Percentiles rank a stretch among this genome's conserved stretches.
phyloP scores from a whole-genome alignment of 148 eudicot genomes.

The Rhododendron molle region DNA sequence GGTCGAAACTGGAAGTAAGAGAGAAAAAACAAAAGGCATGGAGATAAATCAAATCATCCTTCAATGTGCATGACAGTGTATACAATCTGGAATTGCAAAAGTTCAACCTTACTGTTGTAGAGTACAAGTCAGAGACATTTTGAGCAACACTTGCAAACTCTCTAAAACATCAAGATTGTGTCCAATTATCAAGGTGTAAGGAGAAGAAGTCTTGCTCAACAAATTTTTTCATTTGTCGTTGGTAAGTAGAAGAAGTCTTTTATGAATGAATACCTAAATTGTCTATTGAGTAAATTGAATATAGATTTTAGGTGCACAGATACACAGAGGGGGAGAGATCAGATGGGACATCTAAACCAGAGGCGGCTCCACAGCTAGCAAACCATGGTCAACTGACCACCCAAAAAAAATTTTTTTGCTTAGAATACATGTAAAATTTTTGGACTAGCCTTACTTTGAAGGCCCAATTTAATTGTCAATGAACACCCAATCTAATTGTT shows the following conservation, averaged over 20 bases:
- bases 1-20: constrained; percentile 55
- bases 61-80: not conserved
- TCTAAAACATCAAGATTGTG: not conserved
- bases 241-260: not conserved
- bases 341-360: not conserved
- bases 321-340: not conserved
- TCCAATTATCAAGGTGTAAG: not conserved
- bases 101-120: not conserved
- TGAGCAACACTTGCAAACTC: not conserved
- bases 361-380: too few species aligned
- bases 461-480: too few species aligned
- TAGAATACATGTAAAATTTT: too few species aligned
- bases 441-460: too few species aligned
- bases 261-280: not conserved
- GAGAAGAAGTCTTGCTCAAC: not conserved
- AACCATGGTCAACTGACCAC: too few species aligned
- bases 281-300: not conserved
- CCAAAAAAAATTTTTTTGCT: too few species aligned
- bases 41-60: not conserved
- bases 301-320: not conserved
- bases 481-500: too few species aligned
- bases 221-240: not conserved
- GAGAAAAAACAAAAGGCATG: constrained; percentile 5
- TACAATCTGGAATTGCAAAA: not conserved
- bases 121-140: not conserved